Evolutionary conservation across 345 rosid genomes (phyloP).

Genomic region (Gossypium herbaceum): DNA sequence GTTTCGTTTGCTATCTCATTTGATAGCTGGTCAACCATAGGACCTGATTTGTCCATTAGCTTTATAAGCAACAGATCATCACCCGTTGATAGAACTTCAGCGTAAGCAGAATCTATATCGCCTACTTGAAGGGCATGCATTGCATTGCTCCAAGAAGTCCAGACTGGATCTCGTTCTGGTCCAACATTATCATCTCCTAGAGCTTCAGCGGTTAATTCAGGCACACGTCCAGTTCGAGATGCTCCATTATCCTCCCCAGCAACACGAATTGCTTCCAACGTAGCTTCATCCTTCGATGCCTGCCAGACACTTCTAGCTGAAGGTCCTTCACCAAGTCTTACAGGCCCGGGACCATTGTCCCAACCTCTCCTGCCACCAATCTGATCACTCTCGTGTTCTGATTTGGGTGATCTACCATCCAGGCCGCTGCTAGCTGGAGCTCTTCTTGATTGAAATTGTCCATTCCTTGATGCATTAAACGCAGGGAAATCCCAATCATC

Average conservation of each 20-base stretch:
- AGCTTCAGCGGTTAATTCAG: conserved; percentile 82
- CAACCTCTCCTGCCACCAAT: conserved; percentile 76
- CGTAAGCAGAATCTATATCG: conserved; percentile 84
- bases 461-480: conserved; percentile 64
- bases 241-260: conserved; percentile 82
- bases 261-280: conserved; percentile 94
- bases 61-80: conserved; percentile 90
- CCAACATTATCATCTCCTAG: conserved; percentile 68
- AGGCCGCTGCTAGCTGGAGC: conserved; percentile 43
- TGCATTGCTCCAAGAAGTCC: conserved; percentile 92
- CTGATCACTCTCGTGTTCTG: conserved; percentile 71
- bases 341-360: conserved; percentile 68
- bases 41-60: conserved; percentile 95
- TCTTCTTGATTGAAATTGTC: conserved; percentile 62
- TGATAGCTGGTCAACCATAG: conserved; percentile 81
- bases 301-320: conserved; percentile 99
- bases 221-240: conserved; percentile 59
- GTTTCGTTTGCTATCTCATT: conserved; percentile 74
- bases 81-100: conserved; percentile 70
- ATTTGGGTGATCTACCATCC: conserved; percentile 59
- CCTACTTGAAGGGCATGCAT: conserved; percentile 91
- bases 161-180: conserved; percentile 70
- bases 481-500: conserved; percentile 76
- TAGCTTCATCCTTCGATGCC: conserved; percentile 98
- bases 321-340: conserved; percentile 94